Conservation (phyloP, 768 basidiomycete genomes). For the Lactarius akahatsu region DNA sequence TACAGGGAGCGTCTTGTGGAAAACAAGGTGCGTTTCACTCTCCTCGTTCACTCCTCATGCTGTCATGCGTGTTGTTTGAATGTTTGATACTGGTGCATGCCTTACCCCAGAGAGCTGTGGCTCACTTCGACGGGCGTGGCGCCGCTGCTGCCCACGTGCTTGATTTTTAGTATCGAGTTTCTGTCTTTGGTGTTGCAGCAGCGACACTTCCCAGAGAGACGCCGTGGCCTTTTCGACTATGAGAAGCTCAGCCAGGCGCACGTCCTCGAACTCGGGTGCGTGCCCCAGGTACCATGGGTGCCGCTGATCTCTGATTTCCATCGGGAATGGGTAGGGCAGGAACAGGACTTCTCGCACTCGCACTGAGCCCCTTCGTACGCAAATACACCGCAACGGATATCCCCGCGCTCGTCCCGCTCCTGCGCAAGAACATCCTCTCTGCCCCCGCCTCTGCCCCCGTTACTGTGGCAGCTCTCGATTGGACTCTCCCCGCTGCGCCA, state of each 20-base stretch:
- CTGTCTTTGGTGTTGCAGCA: slow-evolving; percentile 61
- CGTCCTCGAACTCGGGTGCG: slow-evolving; percentile 75
- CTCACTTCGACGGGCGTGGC: too few relatives aligned
- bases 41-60: too few relatives aligned
- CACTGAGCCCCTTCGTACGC: slow-evolving; percentile 23
- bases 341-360: slow-evolving; percentile 29
- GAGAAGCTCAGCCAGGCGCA: slow-evolving; percentile 44
- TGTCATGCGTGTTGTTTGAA: not conserved
- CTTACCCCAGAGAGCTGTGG: too few relatives aligned
- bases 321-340: slow-evolving; percentile 21
- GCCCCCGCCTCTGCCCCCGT: not conserved
- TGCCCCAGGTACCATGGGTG: not conserved
- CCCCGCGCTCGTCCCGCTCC: slow-evolving; percentile 27
- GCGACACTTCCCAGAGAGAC: slow-evolving; percentile 40
- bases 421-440: slow-evolving; percentile 24
- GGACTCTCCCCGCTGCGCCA: too few relatives aligned
- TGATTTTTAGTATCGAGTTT: slow-evolving; percentile 60
- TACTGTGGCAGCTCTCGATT: too few relatives aligned
- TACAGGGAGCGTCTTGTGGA: slow-evolving; percentile 85
- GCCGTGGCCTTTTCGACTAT: slow-evolving; percentile 44
- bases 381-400: slow-evolving; percentile 29
- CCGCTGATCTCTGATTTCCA: too few relatives aligned
- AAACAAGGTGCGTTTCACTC: slow-evolving; percentile 57
- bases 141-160: too few relatives aligned
- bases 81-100: too few relatives aligned